Conservation (phyloP, 352 stramenopile species). For the Chrysophaeum taylorii region DNA sequence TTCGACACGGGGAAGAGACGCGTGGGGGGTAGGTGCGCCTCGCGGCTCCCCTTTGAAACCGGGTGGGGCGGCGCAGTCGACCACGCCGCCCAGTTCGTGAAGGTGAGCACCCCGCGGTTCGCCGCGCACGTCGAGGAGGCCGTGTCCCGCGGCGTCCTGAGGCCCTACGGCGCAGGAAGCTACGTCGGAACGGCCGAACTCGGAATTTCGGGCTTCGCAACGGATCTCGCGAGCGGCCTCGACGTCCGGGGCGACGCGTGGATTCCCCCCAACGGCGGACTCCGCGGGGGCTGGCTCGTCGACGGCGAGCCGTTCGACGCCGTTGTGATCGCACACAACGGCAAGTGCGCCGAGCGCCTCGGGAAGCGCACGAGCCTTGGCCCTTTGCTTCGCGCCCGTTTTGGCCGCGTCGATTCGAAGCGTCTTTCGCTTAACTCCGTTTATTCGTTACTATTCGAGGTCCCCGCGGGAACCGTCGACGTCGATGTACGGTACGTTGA, state of each 20-base stretch:
- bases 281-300: not conserved
- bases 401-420: too few relatives aligned
- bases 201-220: slow-evolving; percentile 22
- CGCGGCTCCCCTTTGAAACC: slow-evolving; percentile 34
- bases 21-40: slow-evolving; percentile 33
- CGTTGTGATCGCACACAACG: slow-evolving; percentile 12
- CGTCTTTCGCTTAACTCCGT: slow-evolving; percentile 1
- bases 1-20: slow-evolving; percentile 30
- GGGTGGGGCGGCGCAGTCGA: slow-evolving; percentile 28
- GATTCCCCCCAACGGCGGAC: not conserved
- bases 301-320: not conserved
- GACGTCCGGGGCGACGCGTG: slow-evolving; percentile 27
- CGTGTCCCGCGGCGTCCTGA: slow-evolving; percentile 26
- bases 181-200: not conserved
- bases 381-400: too few relatives aligned
- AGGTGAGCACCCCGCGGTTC: slow-evolving; percentile 40
- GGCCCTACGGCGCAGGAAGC: slow-evolving; percentile 10
- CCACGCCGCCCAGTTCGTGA: slow-evolving; percentile 35
- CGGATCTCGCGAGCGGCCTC: slow-evolving; percentile 33
- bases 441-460: slow-evolving; percentile 3
- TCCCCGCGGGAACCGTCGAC: not conserved
- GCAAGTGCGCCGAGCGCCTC: slow-evolving; percentile 13
- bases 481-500: not conserved
- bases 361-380: too few relatives aligned
- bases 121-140: slow-evolving; percentile 35